Percentiles rank a stretch among this genome's conserved stretches.
Evolutionary conservation across 2,329 filamentous ascomycete genomes (phyloP).

Genomic region (Scedosporium apiospermum): DNA sequence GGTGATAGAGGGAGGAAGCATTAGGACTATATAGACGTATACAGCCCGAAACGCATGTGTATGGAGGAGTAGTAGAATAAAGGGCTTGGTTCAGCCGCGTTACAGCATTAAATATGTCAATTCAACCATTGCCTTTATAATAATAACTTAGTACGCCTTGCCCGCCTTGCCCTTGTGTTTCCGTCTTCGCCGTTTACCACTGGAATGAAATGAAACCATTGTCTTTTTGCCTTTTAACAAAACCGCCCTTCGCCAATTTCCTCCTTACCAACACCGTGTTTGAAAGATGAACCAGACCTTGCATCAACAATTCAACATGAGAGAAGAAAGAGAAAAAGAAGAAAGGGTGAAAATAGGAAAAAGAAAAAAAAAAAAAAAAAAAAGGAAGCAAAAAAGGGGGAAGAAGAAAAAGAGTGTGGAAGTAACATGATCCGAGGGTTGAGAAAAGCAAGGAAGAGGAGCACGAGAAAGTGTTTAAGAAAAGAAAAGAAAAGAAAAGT

Average conservation of each 20-base stretch:
- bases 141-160: neutral
- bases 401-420: neutral
- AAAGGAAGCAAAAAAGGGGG: neutral
- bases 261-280: neutral
- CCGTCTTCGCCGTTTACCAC: neutral
- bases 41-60: neutral
- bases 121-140: neutral
- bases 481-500: neutral
- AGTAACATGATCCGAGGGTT: no score
- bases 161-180: neutral
- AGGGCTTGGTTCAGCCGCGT: neutral
- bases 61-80: neutral
- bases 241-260: neutral
- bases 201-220: neutral
- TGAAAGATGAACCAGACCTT: neutral
- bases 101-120: neutral
- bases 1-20: neutral
- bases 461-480: neutral
- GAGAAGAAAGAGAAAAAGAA: neutral
- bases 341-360: neutral
- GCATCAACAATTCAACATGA: neutral
- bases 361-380: neutral
- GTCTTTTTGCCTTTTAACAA: neutral
- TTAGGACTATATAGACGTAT: no score
- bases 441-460: neutral